A percentile compares a stretch with the other conserved stretches of the same genome.
phyloP scores from a whole-genome alignment of 331 rosid genomes.

The Saraca asoca region DNA sequence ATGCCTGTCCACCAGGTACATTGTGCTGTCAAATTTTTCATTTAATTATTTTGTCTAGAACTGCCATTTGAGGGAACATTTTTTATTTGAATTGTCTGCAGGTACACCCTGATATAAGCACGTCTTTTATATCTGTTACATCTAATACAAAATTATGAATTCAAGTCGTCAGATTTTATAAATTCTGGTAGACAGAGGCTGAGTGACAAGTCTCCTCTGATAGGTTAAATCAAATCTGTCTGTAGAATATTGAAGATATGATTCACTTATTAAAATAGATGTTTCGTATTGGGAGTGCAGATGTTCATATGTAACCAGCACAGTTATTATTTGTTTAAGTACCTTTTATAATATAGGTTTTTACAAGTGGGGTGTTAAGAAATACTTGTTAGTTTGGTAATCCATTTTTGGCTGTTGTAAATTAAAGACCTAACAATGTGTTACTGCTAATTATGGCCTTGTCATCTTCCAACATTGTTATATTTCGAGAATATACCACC shows the following conservation, averaged over 20 bases:
- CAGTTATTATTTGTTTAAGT: slow-evolving; percentile 1
- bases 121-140: too few relatives aligned
- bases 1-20: slow-evolving; percentile 92
- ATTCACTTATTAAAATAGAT: too few relatives aligned
- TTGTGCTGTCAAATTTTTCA: neutral
- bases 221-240: too few relatives aligned
- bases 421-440: neutral
- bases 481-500: neutral
- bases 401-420: neutral
- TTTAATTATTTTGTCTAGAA: too few relatives aligned
- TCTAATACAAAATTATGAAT: too few relatives aligned
- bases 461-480: neutral
- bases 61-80: slow-evolving; percentile 15
- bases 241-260: too few relatives aligned
- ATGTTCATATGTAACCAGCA: slow-evolving; percentile 3
- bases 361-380: neutral
- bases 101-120: too few relatives aligned
- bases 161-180: too few relatives aligned
- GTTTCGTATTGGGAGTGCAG: neutral
- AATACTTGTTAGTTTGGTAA: neutral
- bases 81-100: neutral
- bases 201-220: too few relatives aligned
- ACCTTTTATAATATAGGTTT: neutral
- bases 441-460: slow-evolving; percentile 3
- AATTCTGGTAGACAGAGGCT: too few relatives aligned